A percentile compares a stretch with the other conserved stretches of the same genome.
These are phyloP conservation scores for Lactifluus volemus DNA, from an alignment of 768 basidiomycete species.

Conservation along the genomic window DNA sequence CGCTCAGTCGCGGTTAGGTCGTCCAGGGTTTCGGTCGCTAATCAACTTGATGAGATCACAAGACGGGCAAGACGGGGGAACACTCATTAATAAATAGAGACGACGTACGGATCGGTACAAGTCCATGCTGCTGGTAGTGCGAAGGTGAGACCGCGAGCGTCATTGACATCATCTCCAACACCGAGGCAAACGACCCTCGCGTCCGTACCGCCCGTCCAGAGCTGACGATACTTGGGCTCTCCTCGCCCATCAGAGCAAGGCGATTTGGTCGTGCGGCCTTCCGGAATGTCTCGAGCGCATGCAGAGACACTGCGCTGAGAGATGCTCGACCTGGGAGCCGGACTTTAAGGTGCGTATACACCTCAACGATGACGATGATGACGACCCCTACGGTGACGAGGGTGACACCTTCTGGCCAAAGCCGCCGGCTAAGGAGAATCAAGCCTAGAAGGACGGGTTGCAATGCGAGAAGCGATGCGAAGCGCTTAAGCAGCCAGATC, in stretches of 20 bases:
- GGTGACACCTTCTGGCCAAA: conserved; percentile 68
- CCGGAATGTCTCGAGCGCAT: conserved; percentile 49
- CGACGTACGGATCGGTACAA: conserved; percentile 58
- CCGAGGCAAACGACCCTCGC: conserved; percentile 70
- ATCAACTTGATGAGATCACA: not conserved
- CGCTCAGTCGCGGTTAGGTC: conserved; percentile 72
- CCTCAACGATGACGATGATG: conserved; percentile 52
- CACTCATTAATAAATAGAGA: not conserved
- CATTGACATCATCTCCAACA: conserved; percentile 77
- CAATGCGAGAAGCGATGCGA: conserved; percentile 60
- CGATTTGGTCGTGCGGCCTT: conserved; percentile 34
- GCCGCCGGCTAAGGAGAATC: conserved; percentile 52
- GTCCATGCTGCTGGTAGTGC: conserved; percentile 42
- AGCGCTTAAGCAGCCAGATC: conserved; percentile 65
- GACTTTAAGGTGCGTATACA: conserved; percentile 43
- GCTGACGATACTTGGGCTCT: conserved; percentile 41
- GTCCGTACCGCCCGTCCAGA: conserved; percentile 30
- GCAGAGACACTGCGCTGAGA: conserved; percentile 46
- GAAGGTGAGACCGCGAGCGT: conserved; percentile 70
- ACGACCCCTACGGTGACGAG: conserved; percentile 47
- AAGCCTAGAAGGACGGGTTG: conserved; percentile 72
- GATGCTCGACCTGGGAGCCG: conserved; percentile 39
- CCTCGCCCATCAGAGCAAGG: conserved; percentile 37
- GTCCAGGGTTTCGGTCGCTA: conserved; percentile 72
- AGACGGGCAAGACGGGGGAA: not conserved